Base-by-base conservation (phyloP, 805 yeast genomes). In the Lachancea nothofagi region DNA sequence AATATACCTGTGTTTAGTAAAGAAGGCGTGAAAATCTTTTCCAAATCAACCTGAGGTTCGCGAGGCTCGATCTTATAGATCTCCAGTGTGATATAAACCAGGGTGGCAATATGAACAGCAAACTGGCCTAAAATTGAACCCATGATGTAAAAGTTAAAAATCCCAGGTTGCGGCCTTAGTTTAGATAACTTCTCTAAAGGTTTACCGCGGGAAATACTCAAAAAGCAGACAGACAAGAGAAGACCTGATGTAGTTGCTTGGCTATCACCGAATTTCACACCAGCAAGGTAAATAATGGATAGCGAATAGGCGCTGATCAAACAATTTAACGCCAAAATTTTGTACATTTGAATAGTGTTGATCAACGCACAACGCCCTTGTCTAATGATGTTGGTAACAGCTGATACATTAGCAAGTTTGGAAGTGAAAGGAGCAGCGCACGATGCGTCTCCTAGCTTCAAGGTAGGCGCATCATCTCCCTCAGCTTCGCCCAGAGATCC, bases 371-470 rank as follows among this genome's bases (percentile, higher is more conserved):
- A 86, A 67, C 98, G 87, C 49, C 98, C 98, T 71, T 93, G 97
- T 66, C 98, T 88, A 51, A 93, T 77, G 49, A 93, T 84, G 59
- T 88, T 82, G 38, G 95, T 84, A 41, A 93, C 96, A 41, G 98
- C 82, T 40, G 89, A 76, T 23, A 93, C 98, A 56, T 83, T 84
- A 19, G 96, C 78, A 49, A 93, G 75, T 61, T 93, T 93, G 18
- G 97, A 89, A 14, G 98, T 93, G 64, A 93, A 87, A 33, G 98
- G 98, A 24, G 98, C 98, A 40, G 98, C 98, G 55, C 94, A 96
- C 18, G 97, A 89, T 10, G 98, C 98, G 67, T 93, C 98, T 54
- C 98, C 98, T 41, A 93, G 71, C 64, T 93, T 93, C 68, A 93
- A 75, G 33, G 83, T 78, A 43, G 98, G 98, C 0, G 94, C 95